These are phyloP conservation scores for Tolypocladium guangdongense DNA, from an alignment of 2,329 filamentous ascomycete species.

Conservation along the genomic window DNA sequence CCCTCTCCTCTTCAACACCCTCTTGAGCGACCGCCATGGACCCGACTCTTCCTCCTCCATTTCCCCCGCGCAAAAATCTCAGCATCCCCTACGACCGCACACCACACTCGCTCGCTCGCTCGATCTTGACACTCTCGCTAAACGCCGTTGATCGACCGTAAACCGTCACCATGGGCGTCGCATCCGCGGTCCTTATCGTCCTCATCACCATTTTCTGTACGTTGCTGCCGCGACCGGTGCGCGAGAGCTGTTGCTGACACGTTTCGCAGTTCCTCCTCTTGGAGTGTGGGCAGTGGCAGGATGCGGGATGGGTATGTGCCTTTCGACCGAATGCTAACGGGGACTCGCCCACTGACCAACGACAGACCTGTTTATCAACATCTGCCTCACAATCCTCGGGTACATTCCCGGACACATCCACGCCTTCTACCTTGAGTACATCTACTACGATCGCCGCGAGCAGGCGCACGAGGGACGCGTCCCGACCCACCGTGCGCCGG, in stretches of 20 bases:
- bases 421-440: slow-evolving; percentile 72
- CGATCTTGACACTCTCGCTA: background rate
- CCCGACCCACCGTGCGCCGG: slow-evolving; percentile 45
- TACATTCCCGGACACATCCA: slow-evolving; percentile 70
- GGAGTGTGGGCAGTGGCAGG: slow-evolving; percentile 55
- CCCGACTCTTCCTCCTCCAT: background rate
- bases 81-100: background rate
- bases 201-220: slow-evolving; percentile 43
- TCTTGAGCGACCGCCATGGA: background rate
- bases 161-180: slow-evolving; percentile 34
- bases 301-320: slow-evolving; percentile 42
- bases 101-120: background rate
- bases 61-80: background rate
- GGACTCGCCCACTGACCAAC: slow-evolving; percentile 5
- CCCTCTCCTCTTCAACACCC: background rate
- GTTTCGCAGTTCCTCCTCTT: slow-evolving; percentile 49
- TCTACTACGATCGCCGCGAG: slow-evolving; percentile 68
- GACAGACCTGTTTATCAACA: slow-evolving; percentile 54
- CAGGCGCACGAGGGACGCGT: slow-evolving; percentile 47
- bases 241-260: slow-evolving; percentile 9
- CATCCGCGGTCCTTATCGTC: slow-evolving; percentile 36
- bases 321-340: background rate
- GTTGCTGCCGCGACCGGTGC: slow-evolving; percentile 10
- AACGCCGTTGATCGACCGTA: background rate
- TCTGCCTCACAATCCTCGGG: slow-evolving; percentile 55